phyloP scores from a whole-genome alignment of 805 yeast species.

The Candida nanaspora region DNA sequence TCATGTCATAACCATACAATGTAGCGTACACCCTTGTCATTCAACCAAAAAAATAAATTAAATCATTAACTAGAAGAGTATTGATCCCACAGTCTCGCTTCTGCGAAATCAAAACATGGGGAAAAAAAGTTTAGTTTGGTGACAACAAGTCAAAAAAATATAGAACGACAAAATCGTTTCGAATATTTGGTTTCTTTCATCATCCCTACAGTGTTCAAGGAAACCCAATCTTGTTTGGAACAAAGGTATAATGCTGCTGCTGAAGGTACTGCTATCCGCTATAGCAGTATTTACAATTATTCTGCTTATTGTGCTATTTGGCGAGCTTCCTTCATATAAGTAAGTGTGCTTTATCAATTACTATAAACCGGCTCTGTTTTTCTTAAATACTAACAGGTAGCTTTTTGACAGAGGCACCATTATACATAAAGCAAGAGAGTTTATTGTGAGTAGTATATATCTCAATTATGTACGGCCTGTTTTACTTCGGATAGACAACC shows the following conservation, averaged over 20 bases:
- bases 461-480: neutral
- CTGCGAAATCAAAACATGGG: too few relatives aligned
- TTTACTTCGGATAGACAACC: conserved; percentile 16
- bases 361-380: neutral
- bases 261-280: neutral
- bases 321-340: conserved; percentile 35
- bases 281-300: conserved; percentile 8
- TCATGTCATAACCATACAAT: too few relatives aligned
- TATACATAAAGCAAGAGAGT: conserved; percentile 16
- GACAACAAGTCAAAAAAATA: too few relatives aligned
- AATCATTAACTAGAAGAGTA: too few relatives aligned
- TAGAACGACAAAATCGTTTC: too few relatives aligned
- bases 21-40: too few relatives aligned
- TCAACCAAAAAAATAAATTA: too few relatives aligned
- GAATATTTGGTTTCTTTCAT: too few relatives aligned
- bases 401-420: conserved; percentile 25
- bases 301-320: conserved; percentile 34
- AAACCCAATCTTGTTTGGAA: too few relatives aligned
- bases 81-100: too few relatives aligned
- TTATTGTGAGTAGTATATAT: conserved; percentile 7
- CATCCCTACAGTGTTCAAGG: too few relatives aligned
- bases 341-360: neutral
- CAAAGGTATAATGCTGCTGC: neutral
- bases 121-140: too few relatives aligned
- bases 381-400: neutral